These are phyloP conservation scores for Collybia mongolica DNA, from an alignment of 768 basidiomycete species.

Conservation along the genomic window DNA sequence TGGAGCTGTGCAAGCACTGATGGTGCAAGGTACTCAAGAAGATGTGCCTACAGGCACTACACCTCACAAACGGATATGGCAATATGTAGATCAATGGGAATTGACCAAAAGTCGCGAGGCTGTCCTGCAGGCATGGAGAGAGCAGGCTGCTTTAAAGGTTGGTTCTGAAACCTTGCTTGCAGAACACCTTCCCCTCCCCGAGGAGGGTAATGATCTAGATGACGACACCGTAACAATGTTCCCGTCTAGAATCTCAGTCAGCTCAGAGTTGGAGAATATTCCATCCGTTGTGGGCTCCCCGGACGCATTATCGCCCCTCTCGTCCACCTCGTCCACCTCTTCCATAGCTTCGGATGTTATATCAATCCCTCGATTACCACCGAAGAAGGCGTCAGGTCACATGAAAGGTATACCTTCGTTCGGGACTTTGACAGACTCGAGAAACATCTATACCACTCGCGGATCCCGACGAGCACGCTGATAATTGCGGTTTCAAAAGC, in stretches of 20 bases:
- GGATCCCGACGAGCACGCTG: slow-evolving; percentile 28
- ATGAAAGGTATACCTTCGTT: slow-evolving; percentile 15
- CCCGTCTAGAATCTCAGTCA: slow-evolving; percentile 1
- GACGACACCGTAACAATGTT: slow-evolving; percentile 16
- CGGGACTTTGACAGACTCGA: slow-evolving; percentile 41
- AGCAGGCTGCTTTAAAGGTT: slow-evolving; percentile 23
- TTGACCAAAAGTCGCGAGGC: slow-evolving; percentile 63
- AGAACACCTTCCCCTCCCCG: slow-evolving; percentile 33
- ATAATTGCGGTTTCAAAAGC: background rate
- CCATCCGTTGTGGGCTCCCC: slow-evolving; percentile 11
- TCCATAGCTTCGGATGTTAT: slow-evolving; percentile 35
- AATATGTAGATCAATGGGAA: slow-evolving; percentile 71
- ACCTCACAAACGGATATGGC: slow-evolving; percentile 73
- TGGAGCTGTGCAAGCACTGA: slow-evolving; percentile 47
- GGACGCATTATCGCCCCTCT: slow-evolving; percentile 29
- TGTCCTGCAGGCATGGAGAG: slow-evolving; percentile 53
- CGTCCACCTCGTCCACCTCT: too few species aligned
- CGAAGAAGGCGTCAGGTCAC: slow-evolving; percentile 11
- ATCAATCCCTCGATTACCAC: slow-evolving; percentile 13
- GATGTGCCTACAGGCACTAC: slow-evolving; percentile 73
- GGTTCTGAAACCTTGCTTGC: slow-evolving; percentile 36
- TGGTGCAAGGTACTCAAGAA: slow-evolving; percentile 56
- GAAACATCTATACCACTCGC: slow-evolving; percentile 39
- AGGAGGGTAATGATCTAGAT: slow-evolving; percentile 22
- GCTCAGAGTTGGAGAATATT: slow-evolving; percentile 13